Conservation (phyloP, 176 grass and related monocot species). For the Saccharum officinarum region DNA sequence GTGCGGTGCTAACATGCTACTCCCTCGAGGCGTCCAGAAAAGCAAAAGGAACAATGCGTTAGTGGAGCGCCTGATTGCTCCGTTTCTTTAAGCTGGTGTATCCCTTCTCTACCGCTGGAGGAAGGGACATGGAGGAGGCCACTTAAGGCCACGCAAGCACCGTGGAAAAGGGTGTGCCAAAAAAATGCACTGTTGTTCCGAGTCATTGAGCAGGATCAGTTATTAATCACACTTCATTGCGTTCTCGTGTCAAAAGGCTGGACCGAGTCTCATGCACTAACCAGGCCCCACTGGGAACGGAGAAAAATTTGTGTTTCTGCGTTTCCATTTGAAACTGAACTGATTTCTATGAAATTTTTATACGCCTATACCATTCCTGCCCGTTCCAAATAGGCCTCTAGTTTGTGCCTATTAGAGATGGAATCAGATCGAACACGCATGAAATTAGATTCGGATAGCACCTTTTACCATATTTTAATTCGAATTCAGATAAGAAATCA, state of each 20-base stretch:
- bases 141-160: constrained; percentile 14
- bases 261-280: neutral
- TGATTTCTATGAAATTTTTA: no score
- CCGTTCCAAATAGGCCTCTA: no score
- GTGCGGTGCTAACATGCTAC: constrained; percentile 38
- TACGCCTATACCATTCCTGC: no score
- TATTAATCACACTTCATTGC: neutral
- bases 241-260: neutral
- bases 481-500: no score
- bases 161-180: neutral
- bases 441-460: no score
- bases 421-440: no score
- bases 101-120: neutral
- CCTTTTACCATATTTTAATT: no score
- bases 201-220: constrained; percentile 24
- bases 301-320: no score
- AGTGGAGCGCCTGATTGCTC: constrained; percentile 35
- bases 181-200: constrained; percentile 18
- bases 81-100: neutral
- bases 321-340: no score
- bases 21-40: neutral
- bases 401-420: no score
- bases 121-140: neutral
- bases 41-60: constrained; percentile 17
- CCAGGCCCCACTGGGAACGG: no score